Conservation (phyloP, 2,329 filamentous ascomycete genomes). For the Colletotrichum cuscutae region DNA sequence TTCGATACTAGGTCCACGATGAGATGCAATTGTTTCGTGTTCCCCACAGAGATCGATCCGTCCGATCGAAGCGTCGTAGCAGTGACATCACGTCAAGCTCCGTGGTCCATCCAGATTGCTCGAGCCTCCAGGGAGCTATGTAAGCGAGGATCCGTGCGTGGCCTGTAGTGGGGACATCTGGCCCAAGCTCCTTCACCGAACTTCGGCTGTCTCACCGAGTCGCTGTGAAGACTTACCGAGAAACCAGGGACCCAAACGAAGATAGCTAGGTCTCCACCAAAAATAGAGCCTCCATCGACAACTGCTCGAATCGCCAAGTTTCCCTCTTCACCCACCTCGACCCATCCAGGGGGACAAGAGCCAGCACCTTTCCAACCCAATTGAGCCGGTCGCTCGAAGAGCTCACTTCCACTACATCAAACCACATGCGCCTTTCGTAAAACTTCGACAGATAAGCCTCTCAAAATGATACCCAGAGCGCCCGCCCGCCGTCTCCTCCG, state of each 20-base stretch:
- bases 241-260: not conserved
- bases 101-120: not conserved
- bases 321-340: not conserved
- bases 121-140: not conserved
- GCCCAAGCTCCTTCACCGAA: not conserved
- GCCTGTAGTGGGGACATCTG: no score
- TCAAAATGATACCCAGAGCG: slow-evolving; percentile 24
- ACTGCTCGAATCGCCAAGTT: not conserved
- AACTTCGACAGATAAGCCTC: not conserved
- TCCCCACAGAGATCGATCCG: not conserved
- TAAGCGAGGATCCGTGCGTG: slow-evolving; percentile 1
- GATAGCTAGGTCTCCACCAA: slow-evolving; percentile 13
- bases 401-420: no score
- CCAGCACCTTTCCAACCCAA: not conserved
- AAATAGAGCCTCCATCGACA: slow-evolving; percentile 9
- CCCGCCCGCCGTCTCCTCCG: slow-evolving; percentile 23
- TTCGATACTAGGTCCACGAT: not conserved
- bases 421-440: not conserved
- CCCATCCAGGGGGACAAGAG: not conserved
- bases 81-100: slow-evolving; percentile 21
- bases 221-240: slow-evolving; percentile 12
- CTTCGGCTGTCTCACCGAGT: not conserved
- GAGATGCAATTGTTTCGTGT: not conserved
- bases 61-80: slow-evolving; percentile 9
- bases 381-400: not conserved